phyloP scores from a whole-genome alignment of 352 stramenopile species.

The Phytophthora tentaculata region DNA sequence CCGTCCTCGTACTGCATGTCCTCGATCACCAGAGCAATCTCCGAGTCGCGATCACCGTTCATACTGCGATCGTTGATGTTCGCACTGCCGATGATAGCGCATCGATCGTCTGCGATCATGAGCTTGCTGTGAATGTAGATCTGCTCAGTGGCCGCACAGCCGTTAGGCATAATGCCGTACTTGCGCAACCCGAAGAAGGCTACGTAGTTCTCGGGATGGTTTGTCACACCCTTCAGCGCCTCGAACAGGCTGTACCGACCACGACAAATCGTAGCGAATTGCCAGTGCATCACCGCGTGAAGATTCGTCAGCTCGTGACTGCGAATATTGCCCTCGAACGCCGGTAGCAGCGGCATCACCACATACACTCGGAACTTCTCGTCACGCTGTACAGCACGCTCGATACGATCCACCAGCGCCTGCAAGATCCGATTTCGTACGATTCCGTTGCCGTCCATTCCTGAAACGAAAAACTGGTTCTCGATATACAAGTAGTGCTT shows the following conservation, averaged over 20 bases:
- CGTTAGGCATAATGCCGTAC: slow-evolving; percentile 83
- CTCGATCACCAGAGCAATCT: slow-evolving; percentile 87
- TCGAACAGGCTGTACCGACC: slow-evolving; percentile 83
- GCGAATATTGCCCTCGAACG: slow-evolving; percentile 85
- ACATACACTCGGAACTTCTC: slow-evolving; percentile 87
- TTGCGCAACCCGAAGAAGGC: slow-evolving; percentile 87
- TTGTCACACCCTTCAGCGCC: slow-evolving; percentile 65
- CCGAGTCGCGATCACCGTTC: slow-evolving; percentile 90
- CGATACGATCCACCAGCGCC: slow-evolving; percentile 84
- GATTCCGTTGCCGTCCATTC: slow-evolving; percentile 76
- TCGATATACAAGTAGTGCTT: slow-evolving; percentile 93
- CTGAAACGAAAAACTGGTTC: slow-evolving; percentile 94
- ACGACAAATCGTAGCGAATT: slow-evolving; percentile 87
- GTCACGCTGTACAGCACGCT: slow-evolving; percentile 70
- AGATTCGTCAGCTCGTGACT: slow-evolving; percentile 86
- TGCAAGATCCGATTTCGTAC: slow-evolving; percentile 86
- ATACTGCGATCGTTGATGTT: slow-evolving; percentile 97
- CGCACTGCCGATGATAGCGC: slow-evolving; percentile 91
- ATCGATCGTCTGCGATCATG: slow-evolving; percentile 91
- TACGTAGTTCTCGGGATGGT: slow-evolving; percentile 77
- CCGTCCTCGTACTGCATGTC: slow-evolving; percentile 84
- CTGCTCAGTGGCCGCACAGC: slow-evolving; percentile 82
- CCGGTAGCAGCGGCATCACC: slow-evolving; percentile 85
- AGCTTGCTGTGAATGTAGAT: slow-evolving; percentile 95
- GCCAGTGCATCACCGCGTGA: slow-evolving; percentile 90